Conservation (phyloP, 2,329 filamentous ascomycete species). For the Fusarium sp. region DNA sequence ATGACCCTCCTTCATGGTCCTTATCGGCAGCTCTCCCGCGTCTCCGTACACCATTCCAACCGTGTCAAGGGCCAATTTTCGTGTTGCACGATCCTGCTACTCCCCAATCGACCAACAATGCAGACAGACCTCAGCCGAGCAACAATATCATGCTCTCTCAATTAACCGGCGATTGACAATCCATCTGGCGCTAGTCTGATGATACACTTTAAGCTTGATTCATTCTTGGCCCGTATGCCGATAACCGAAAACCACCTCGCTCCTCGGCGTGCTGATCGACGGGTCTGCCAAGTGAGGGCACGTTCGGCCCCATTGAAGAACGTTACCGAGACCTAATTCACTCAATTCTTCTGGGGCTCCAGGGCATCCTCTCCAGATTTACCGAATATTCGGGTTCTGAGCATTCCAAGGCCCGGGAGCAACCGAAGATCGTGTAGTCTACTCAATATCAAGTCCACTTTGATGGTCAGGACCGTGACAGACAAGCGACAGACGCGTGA, state of each 20-base stretch:
- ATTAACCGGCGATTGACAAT: neutral
- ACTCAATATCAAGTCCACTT: neutral
- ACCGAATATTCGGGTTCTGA: neutral
- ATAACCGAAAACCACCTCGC: constrained; percentile 14
- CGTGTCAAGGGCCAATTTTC: neutral
- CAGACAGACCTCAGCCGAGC: neutral
- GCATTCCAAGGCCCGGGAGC: neutral
- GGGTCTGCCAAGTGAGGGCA: constrained; percentile 1
- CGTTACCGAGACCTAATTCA: neutral
- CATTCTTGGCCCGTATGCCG: constrained; percentile 3
- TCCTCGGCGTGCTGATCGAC: constrained; percentile 1
- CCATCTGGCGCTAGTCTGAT: neutral
- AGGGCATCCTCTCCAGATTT: constrained; percentile 13
- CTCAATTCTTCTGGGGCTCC: constrained; percentile 1
- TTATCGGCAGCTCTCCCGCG: constrained; percentile 34
- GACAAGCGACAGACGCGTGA: neutral
- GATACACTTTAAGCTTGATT: neutral
- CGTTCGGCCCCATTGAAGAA: neutral
- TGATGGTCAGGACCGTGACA: neutral
- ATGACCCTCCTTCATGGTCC: neutral
- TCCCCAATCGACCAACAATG: neutral
- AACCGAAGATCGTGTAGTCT: neutral
- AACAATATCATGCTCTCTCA: neutral
- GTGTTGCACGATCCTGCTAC: neutral
- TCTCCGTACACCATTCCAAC: constrained; percentile 23